A percentile compares a stretch with the other conserved stretches of the same genome.
phyloP scores from a whole-genome alignment of 192 early-diverging fungal genomes.

The Coemansia sp. region DNA sequence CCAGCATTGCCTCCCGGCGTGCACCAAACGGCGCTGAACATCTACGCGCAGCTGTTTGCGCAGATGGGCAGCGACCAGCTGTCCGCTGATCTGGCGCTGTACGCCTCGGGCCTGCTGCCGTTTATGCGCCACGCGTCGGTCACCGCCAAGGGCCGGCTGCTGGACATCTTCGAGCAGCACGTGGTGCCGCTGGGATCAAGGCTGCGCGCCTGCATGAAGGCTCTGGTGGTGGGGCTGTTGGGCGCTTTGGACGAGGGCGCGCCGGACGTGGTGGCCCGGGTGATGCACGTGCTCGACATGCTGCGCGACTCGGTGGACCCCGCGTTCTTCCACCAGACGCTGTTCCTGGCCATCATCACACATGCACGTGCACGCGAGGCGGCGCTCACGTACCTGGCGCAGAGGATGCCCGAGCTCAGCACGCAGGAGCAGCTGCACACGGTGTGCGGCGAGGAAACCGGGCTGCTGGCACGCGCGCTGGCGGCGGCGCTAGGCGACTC shows the following conservation, averaged over 20 bases:
- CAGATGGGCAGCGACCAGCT: slow-evolving; percentile 71
- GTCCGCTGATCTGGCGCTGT: slow-evolving; percentile 77
- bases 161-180: slow-evolving; percentile 71
- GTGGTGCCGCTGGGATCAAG: slow-evolving; percentile 70
- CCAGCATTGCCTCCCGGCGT: slow-evolving; percentile 92
- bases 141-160: slow-evolving; percentile 79
- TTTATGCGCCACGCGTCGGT: slow-evolving; percentile 83
- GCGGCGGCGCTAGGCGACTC: slow-evolving; percentile 68
- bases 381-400: slow-evolving; percentile 74
- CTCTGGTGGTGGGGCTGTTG: slow-evolving; percentile 75
- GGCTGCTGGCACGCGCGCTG: slow-evolving; percentile 73
- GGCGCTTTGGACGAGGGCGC: slow-evolving; percentile 88
- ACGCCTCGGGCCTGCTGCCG: slow-evolving; percentile 87
- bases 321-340: slow-evolving; percentile 75
- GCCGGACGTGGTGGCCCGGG: slow-evolving; percentile 77
- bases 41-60: slow-evolving; percentile 76
- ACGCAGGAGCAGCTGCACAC: slow-evolving; percentile 65
- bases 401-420: slow-evolving; percentile 59
- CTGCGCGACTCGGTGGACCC: slow-evolving; percentile 66
- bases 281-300: slow-evolving; percentile 62
- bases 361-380: slow-evolving; percentile 64
- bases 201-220: slow-evolving; percentile 74
- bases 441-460: slow-evolving; percentile 66
- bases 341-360: slow-evolving; percentile 80
- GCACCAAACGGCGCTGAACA: slow-evolving; percentile 88